Base-by-base conservation (phyloP, 495 filamentous ascomycete species). In the Penicillium pancosmium region DNA sequence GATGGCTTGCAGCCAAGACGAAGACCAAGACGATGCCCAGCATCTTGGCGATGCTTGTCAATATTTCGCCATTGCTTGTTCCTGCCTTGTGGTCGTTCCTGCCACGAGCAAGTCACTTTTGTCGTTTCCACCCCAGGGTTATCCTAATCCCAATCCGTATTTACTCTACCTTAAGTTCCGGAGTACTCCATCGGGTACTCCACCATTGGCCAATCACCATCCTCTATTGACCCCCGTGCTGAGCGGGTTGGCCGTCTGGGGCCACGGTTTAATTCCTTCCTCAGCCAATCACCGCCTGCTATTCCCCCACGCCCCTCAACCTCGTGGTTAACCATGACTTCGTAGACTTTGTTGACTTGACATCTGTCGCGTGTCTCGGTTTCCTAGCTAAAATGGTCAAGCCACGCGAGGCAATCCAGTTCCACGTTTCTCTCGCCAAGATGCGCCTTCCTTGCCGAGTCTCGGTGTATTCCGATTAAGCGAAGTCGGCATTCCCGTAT, bases 11-110 rank as follows among this genome's bases (percentile, higher is more conserved):
- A 46, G 8, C 36, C 11, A 44, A n/a, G 41, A 15, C 44, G 46
- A 48, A 27, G 19, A 27, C 18, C 46, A 48, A 48, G 46, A 27
- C 15, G 46, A 48, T 48, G 46, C 46, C 46, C 46, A 48, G 46
- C 46, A 48, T 48, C 46, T 48, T 48, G 46, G 46, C 46, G 46
- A 48, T 48, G 46, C 46, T 48, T 48, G 41, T 15, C 15, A 5
- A 9, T 12, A 46, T n/a, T 6, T 46, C n/a, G 46, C 19, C 46
- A 27, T 11, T 48, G 46, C 46, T 48, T 48, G 46, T 27, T 27
- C 46, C 19, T 27, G 46, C 6, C 46, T 48, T n/a, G 41, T n/a
- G 41, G 41, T 6, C 41, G 41, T 19, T 44, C 41, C 41, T 44
- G 41, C 41, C 41, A n/a, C 19, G 6, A 31, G 19, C 19, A 31